A percentile compares a stretch with the other conserved stretches of the same genome.
phyloP scores from a whole-genome alignment of 2,329 filamentous ascomycete genomes.

The Calonectria montana region DNA sequence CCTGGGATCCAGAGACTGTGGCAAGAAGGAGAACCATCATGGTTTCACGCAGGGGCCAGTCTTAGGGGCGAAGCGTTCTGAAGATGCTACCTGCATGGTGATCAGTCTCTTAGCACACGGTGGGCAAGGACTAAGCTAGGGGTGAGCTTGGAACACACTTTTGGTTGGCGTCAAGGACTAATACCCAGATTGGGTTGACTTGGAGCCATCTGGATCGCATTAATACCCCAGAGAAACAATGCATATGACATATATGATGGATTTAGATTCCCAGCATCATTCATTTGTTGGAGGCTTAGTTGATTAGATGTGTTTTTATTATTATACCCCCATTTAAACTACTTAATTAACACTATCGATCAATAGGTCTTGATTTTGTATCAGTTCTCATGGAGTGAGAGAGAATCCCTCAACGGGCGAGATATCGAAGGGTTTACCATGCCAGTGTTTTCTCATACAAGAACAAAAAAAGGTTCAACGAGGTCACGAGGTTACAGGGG shows the following conservation, averaged over 20 bases:
- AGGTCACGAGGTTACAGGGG: no score
- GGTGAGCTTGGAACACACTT: constrained; percentile 16
- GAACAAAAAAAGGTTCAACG: no score
- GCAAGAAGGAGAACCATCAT: constrained; percentile 58
- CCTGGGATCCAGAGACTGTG: constrained; percentile 67
- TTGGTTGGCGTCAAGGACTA: constrained; percentile 35
- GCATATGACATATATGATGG: constrained; percentile 6
- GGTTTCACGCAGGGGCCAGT: constrained; percentile 43
- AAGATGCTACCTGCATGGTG: not conserved
- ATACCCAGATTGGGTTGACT: constrained; percentile 16
- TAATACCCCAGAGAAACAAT: constrained; percentile 35
- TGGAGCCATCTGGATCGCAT: constrained; percentile 14
- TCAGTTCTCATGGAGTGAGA: not conserved
- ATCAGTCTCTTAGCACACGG: not conserved
- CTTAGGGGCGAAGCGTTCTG: constrained; percentile 16
- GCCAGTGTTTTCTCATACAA: not conserved
- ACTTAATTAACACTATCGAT: not conserved
- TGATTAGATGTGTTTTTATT: constrained; percentile 15
- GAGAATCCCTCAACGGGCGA: not conserved
- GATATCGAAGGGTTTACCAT: no score
- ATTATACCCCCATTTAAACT: not conserved
- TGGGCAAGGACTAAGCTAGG: not conserved
- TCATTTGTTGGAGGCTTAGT: not conserved
- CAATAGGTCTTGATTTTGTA: not conserved
- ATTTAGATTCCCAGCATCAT: constrained; percentile 17